These are phyloP conservation scores for Cladosporium halotolerans DNA, from an alignment of 2,329 filamentous ascomycete genomes.

Conservation along the genomic window DNA sequence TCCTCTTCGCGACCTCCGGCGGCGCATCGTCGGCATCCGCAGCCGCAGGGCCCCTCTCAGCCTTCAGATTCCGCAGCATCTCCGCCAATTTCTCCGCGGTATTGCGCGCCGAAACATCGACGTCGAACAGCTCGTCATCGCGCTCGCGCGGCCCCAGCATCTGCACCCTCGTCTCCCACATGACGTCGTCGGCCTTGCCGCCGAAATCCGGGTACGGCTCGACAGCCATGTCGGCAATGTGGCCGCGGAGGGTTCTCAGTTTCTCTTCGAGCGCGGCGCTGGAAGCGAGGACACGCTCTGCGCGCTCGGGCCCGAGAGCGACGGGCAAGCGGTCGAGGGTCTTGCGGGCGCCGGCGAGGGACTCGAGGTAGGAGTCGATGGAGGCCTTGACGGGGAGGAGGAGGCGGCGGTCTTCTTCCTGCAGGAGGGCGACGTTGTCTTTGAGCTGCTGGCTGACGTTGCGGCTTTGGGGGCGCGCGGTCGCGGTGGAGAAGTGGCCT, in stretches of 20 bases:
- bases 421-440: neutral
- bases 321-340: neutral
- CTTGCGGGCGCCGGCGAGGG: neutral
- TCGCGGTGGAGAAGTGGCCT: neutral
- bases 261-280: neutral
- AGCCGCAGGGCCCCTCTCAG: neutral
- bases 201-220: neutral
- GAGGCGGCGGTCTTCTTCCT: neutral
- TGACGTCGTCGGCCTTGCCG: neutral
- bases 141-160: too few relatives aligned
- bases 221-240: neutral
- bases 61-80: neutral
- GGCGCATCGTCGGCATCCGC: neutral
- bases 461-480: neutral
- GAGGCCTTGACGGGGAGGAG: neutral
- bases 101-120: too few relatives aligned
- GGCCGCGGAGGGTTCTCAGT: neutral
- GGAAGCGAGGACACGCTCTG: neutral
- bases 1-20: neutral
- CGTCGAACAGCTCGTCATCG: too few relatives aligned
- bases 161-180: neutral
- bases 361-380: neutral
- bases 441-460: neutral
- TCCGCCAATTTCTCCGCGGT: too few relatives aligned
- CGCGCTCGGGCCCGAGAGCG: neutral